A percentile compares a stretch with the other conserved stretches of the same genome.
Conservation (phyloP, 352 stramenopile species). For the Paralagenidium karlingii region DNA sequence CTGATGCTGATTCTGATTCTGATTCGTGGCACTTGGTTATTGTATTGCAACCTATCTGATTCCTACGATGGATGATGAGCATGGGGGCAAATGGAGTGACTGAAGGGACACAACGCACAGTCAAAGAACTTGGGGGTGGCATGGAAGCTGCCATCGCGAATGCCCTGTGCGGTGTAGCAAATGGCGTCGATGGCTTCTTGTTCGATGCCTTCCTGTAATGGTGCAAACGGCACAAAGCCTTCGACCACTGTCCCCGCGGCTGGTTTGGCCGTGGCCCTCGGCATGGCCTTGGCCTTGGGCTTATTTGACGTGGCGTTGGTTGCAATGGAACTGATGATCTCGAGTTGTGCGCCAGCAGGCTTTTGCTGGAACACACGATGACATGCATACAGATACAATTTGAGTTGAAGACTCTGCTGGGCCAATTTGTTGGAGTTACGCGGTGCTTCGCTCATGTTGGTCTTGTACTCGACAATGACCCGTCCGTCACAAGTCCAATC, state of each 20-base stretch:
- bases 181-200: background rate
- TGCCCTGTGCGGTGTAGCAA: background rate
- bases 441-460: slow-evolving; percentile 36
- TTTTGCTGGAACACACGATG: slow-evolving; percentile 31
- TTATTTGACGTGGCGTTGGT: no score
- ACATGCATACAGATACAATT: slow-evolving; percentile 76
- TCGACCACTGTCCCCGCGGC: no score
- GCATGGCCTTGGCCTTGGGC: background rate
- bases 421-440: slow-evolving; percentile 42
- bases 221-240: no score
- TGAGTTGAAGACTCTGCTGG: slow-evolving; percentile 61
- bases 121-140: background rate
- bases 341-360: slow-evolving; percentile 36
- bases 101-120: background rate
- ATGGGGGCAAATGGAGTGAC: background rate
- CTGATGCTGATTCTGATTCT: no score
- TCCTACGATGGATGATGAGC: no score
- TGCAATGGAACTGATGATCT: slow-evolving; percentile 40
- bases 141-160: background rate
- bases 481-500: slow-evolving; percentile 15
- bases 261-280: no score
- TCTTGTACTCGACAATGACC: slow-evolving; percentile 79
- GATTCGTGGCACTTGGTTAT: no score
- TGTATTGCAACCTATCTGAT: no score
- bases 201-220: background rate